phyloP scores from a whole-genome alignment of 805 yeast genomes.

The Ogataea degrootiae region DNA sequence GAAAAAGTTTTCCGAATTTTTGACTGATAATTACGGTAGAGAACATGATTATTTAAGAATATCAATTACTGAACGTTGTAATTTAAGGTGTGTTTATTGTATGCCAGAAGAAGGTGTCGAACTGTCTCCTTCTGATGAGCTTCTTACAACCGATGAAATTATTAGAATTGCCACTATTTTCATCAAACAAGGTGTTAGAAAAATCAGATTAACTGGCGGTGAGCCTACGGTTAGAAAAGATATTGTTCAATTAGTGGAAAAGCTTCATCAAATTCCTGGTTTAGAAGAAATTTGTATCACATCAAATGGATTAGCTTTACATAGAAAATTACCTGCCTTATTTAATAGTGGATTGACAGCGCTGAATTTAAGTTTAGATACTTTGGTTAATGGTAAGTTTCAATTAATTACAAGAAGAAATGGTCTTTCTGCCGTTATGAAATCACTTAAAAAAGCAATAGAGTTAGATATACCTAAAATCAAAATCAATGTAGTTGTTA shows the following conservation, averaged over 20 bases:
- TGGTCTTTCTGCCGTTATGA: constrained; percentile 42
- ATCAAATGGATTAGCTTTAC: constrained; percentile 47
- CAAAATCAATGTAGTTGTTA: constrained; percentile 46
- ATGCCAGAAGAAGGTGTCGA: constrained; percentile 56
- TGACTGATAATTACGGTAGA: constrained; percentile 41
- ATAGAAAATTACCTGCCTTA: constrained; percentile 41
- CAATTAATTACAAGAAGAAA: constrained; percentile 44
- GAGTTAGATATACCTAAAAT: constrained; percentile 40
- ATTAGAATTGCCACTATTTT: constrained; percentile 38
- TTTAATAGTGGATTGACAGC: constrained; percentile 40
- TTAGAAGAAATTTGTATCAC: constrained; percentile 47
- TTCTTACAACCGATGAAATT: constrained; percentile 42
- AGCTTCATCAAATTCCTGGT: constrained; percentile 36
- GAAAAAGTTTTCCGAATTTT: constrained; percentile 34
- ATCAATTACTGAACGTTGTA: constrained; percentile 48
- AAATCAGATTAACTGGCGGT: constrained; percentile 51
- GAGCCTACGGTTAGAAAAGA: constrained; percentile 53
- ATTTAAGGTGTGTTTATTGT: constrained; percentile 43
- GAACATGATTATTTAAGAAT: constrained; percentile 47
- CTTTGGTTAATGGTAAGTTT: constrained; percentile 48
- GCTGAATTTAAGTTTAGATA: constrained; percentile 45
- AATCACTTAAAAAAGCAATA: constrained; percentile 39
- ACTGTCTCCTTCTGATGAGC: constrained; percentile 37
- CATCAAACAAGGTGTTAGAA: constrained; percentile 45
- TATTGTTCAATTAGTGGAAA: constrained; percentile 37